Percentiles rank a stretch among this genome's conserved stretches.
Evolutionary conservation across 495 filamentous ascomycete genomes (phyloP).

Genomic region (Penicillium pulvis): DNA sequence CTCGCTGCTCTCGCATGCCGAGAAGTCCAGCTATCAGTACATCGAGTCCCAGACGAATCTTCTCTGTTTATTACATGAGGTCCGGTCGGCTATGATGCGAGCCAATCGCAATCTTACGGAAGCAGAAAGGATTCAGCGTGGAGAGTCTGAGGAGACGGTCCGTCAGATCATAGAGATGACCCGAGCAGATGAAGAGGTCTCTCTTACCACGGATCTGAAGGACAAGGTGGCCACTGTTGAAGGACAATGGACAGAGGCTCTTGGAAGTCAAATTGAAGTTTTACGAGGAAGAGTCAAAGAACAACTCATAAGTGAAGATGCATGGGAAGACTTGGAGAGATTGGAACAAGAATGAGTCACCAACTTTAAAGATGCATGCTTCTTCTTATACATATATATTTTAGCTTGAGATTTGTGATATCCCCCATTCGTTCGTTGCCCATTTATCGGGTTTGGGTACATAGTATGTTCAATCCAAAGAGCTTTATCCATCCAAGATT

Average conservation of each 20-base stretch:
- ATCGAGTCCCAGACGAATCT: conserved; percentile 94
- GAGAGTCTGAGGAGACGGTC: conserved; percentile 53
- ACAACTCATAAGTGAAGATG: conserved; percentile 67
- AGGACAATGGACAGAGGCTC: conserved; percentile 76
- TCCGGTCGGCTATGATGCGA: conserved; percentile 73
- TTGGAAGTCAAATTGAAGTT: conserved; percentile 60
- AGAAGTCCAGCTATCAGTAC: conserved; percentile 91
- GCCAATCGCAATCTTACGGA: conserved; percentile 58
- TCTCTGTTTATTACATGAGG: conserved; percentile 90
- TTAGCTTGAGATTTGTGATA: conserved; percentile 26
- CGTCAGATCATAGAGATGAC: conserved; percentile 60
- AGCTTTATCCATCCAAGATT: background rate
- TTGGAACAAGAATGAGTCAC: conserved; percentile 40
- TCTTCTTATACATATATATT: conserved; percentile 17
- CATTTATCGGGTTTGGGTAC: conserved; percentile 14
- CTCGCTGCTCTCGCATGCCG: conserved; percentile 77
- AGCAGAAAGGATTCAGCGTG: conserved; percentile 58
- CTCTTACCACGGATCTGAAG: conserved; percentile 83
- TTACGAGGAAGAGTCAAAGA: conserved; percentile 59
- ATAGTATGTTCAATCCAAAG: background rate
- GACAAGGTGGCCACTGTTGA: conserved; percentile 89
- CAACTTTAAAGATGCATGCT: background rate
- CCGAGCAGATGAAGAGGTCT: conserved; percentile 62
- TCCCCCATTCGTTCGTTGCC: conserved; percentile 33
- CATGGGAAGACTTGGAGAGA: conserved; percentile 69